Base-by-base conservation (phyloP, 192 early-diverging fungal genomes). In the Podila clonocystis region DNA sequence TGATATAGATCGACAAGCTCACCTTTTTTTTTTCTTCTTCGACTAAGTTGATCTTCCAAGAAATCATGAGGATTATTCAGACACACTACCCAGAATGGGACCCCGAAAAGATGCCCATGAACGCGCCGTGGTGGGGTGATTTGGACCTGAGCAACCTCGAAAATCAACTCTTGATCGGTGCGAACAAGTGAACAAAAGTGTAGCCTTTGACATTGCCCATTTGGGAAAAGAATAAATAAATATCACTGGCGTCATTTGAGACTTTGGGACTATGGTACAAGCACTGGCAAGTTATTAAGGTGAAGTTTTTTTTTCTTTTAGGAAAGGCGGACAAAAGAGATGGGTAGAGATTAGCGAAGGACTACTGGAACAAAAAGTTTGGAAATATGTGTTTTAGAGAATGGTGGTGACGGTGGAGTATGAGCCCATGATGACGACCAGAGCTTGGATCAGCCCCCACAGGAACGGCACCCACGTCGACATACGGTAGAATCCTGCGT, bases 401-500 rank as follows among this genome's bases (percentile, higher is more conserved):
- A 89, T 87, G 17, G 87, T 87, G 41, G 90, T 89, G 48, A 91
- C 85, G 8, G 90, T 89, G 2, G 90, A 87, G 60, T 87, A 89
- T 29, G 83, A 83, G 1, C 88, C 85, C 75, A 93, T 86, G 24
- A 93, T 68, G n/a, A 88, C 83, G 20, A 91, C 68, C 20, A 93
- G 75, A 1, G 91, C 85, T 71, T 91, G 90, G 33, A 91, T 87
- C 55, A 93, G 67, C 9, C 86, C 90, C 91, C 91, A 93, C 22
- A 91, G 76, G 60, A 91, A 89, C 17, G 91, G 91, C 29, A 91
- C 85, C 91, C 91, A 93, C 11, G 89, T 88, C n/a, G 91, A 90
- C 90, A 93, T 91, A 34, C 83, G 82, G 80, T 91, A 91, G 28
- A 77, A 79, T 8, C 91, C 91, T 24, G 90, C 82, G 58, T 86